Conservation (phyloP, 345 rosid species). For the Gossypium longicalyx region DNA sequence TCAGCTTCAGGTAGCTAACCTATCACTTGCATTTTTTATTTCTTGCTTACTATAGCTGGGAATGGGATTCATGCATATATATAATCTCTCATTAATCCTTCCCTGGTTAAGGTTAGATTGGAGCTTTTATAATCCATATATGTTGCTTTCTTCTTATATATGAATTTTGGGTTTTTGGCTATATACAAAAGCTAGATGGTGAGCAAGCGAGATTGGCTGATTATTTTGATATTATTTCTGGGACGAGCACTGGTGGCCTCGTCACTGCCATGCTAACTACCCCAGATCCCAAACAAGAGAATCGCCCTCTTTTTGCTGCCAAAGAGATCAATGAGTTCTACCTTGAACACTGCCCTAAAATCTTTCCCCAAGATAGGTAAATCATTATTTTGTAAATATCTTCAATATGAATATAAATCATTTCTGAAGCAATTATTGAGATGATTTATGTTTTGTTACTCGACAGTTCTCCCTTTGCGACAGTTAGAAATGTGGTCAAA, state of each 20-base stretch:
- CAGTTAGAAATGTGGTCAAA: slow-evolving; percentile 22
- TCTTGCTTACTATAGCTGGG: neutral
- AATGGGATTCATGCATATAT: neutral
- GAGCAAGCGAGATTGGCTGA: slow-evolving; percentile 62
- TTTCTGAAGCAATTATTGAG: neutral
- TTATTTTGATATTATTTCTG: slow-evolving; percentile 62
- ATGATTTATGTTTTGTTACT: neutral
- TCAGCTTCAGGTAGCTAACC: slow-evolving; percentile 52
- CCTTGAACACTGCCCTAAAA: slow-evolving; percentile 34
- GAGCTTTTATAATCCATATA: neutral
- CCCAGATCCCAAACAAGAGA: slow-evolving; percentile 45
- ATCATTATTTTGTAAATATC: neutral
- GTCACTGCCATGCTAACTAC: slow-evolving; percentile 61
- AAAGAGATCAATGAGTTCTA: slow-evolving; percentile 42
- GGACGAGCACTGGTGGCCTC: slow-evolving; percentile 75
- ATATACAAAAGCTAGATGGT: slow-evolving; percentile 58
- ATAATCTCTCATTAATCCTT: neutral
- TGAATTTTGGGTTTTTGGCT: neutral
- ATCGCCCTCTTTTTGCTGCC: slow-evolving; percentile 53
- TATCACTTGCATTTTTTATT: neutral
- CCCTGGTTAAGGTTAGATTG: neutral
- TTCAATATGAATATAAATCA: neutral
- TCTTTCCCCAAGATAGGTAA: slow-evolving; percentile 30
- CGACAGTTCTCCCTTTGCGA: neutral
- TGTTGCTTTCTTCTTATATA: neutral